Base-by-base conservation (phyloP, 75 land plant species). In the Ceratopteris richardii region DNA sequence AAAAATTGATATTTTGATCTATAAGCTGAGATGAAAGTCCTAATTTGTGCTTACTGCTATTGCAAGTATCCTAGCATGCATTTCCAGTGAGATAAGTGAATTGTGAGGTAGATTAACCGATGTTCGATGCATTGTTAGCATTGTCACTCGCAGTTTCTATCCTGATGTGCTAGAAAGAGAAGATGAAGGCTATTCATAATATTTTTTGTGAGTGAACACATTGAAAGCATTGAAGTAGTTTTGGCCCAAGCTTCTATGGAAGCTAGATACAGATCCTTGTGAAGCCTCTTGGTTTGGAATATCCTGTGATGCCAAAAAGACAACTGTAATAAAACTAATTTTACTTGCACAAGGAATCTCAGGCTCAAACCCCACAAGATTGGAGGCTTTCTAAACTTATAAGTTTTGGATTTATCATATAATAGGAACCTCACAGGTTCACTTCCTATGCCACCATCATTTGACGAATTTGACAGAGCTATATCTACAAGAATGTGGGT, bases 371-470 rank as follows among this genome's bases (percentile, higher is more conserved):
- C 54, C 13, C 23, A 18, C 18, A 28, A 22, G 5, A 52, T 52
- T 52, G 54, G 54, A 52, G 4, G 28, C 23, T 26, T 52, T 26
- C 9, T 52, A 25, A 52, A 52, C 23, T 23, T 52, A 52, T 28
- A 52, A 52, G 27, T 52, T 24, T 23, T 52, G 54, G 82, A 83
- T 47, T 50, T 83, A 33, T 83, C 82, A 10, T 79, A 52, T 57
- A 83, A 83, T 48, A 4, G 21, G 23, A 73, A 58, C 21, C 46
- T 83, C 21, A 83, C 69, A 13, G 86, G 86, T 36, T 36, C 73
- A 0, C 57, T 83, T 21, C 65, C 86, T 53, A 66, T 65, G 1
- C 48, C 31, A 14, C 30, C 79, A 76, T 17, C 62, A 66, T 40
- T 61, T 83, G 13, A 44, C 33, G 21, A 79, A 76, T 1, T 53